Evolutionary conservation across 495 filamentous ascomycete species (phyloP).

Genomic region (Xanthoparmelia taractica): DNA sequence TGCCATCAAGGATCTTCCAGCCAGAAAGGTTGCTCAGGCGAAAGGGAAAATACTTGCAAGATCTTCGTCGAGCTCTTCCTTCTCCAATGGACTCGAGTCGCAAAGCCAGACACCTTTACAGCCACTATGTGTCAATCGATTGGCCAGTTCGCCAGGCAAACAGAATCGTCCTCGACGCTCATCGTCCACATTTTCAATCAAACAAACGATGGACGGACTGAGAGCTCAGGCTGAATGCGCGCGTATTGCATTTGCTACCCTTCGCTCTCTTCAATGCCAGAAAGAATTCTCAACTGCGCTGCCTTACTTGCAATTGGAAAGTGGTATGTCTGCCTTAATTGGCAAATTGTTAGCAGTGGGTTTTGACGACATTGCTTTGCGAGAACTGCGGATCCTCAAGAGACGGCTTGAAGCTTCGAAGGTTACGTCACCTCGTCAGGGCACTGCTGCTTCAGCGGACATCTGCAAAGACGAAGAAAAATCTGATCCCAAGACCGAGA

Average conservation of each 20-base stretch:
- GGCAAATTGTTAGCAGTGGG: conserved; percentile 64
- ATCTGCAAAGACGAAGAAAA: conserved; percentile 28
- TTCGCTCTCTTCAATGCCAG: conserved; percentile 52
- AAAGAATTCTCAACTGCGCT: conserved; percentile 33
- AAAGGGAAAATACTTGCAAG: conserved; percentile 9
- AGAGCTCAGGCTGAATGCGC: conserved; percentile 62
- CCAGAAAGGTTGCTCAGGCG: not conserved
- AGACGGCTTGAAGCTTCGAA: conserved; percentile 43
- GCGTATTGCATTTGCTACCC: conserved; percentile 59
- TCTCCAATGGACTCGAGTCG: conserved; percentile 24
- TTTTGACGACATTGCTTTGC: conserved; percentile 65
- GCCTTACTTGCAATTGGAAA: conserved; percentile 70
- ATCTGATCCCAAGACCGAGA: conserved; percentile 29
- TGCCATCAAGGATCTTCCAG: conserved; percentile 48
- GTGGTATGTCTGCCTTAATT: conserved; percentile 69
- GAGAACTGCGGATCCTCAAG: conserved; percentile 66
- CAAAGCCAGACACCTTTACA: conserved; percentile 34
- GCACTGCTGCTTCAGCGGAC: conserved; percentile 6
- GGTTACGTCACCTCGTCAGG: not conserved
- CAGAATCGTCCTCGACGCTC: conserved; percentile 28
- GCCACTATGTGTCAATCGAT: conserved; percentile 46
- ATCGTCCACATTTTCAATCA: conserved; percentile 29
- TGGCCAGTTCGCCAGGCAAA: conserved; percentile 38
- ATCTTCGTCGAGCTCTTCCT: conserved; percentile 1
- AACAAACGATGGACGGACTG: conserved; percentile 31